Evolutionary conservation across 331 rosid genomes (phyloP), one percentile per base, ranked within the genome.

Genomic region (Telfairia occidentalis): DNA sequence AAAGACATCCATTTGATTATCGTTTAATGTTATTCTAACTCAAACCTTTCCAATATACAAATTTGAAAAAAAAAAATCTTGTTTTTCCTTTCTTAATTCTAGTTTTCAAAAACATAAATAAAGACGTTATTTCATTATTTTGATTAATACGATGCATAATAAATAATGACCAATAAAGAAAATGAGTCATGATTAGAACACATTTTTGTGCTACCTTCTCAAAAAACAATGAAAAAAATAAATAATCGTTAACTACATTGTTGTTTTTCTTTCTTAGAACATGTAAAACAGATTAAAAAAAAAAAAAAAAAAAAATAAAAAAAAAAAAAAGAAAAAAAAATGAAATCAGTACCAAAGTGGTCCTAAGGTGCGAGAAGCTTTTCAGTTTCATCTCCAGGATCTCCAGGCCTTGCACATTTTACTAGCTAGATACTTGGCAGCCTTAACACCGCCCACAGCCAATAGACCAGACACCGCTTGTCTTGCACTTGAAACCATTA

Each of bases 401-500:
- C 83, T 89, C 92, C 98, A 89, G 59, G 96, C 92, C 84, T 91
- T 94, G 86, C 59, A 23, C 76, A 91, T 83, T 86, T 91, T 94
- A 37, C 74, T 80, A 21, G 86, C 81, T 40, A 91, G 87, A 78
- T 94, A 91, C 69, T 83, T 85, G 72, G 84, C 77, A 37, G 90
- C 91, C 60, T 84, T 86, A 49, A 87, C 85, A 78, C 90, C 95
- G 19, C 97, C 98, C 29, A 69, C 92, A 10, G 96, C 87, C 59
- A 94, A 77, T 30, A 94, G 78, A 64, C 98, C 92, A 49, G 97
- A 88, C 63, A 89, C 43, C 5, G 96, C 96, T 80, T 94, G 98
- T 81, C 97, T 88, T 82, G 91, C 87, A 79, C 97, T 94, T 79
- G 97, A 94, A 79, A 87, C 80, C 97, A 87, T 89, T 28, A 94